phyloP scores from a whole-genome alignment of 495 filamentous ascomycete species.

The Penicillium crystallinum region DNA sequence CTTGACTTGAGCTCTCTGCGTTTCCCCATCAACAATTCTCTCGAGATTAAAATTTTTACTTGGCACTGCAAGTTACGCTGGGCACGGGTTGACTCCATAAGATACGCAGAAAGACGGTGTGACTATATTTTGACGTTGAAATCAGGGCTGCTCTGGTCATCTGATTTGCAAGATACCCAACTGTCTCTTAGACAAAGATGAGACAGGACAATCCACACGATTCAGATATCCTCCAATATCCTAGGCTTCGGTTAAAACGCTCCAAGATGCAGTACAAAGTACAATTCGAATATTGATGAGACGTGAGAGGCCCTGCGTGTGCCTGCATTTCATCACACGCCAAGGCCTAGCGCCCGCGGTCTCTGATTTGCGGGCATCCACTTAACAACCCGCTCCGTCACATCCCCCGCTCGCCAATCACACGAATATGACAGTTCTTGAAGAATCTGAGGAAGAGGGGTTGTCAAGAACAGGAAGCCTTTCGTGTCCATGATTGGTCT shows the following conservation, averaged over 20 bases:
- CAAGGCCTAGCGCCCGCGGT: constrained; percentile 8
- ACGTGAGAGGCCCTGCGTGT: constrained; percentile 13
- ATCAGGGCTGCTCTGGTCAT: constrained; percentile 14
- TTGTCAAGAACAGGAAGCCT: background rate
- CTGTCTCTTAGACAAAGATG: constrained; percentile 6
- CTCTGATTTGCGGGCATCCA: constrained; percentile 18
- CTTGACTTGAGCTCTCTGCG: background rate
- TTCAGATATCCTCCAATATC: background rate
- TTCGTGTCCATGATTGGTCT: constrained; percentile 12
- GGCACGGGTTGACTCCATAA: background rate
- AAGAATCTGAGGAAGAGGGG: constrained; percentile 15
- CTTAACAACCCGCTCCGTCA: constrained; percentile 23
- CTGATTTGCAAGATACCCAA: constrained; percentile 14
- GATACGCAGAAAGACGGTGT: background rate
- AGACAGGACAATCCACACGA: background rate
- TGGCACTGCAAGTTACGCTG: constrained; percentile 7
- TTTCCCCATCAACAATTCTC: background rate
- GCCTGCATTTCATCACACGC: constrained; percentile 31
- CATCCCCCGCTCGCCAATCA: constrained; percentile 23
- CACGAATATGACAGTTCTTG: constrained; percentile 7
- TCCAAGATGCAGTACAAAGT: background rate
- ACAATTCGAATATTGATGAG: constrained; percentile 17
- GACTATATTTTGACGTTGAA: background rate
- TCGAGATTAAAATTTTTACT: background rate
- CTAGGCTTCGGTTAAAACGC: background rate